Evolutionary conservation across 2,329 filamentous ascomycete species (phyloP), one percentile per base, ranked within the genome.

Genomic region (Diaporthe australafricana): DNA sequence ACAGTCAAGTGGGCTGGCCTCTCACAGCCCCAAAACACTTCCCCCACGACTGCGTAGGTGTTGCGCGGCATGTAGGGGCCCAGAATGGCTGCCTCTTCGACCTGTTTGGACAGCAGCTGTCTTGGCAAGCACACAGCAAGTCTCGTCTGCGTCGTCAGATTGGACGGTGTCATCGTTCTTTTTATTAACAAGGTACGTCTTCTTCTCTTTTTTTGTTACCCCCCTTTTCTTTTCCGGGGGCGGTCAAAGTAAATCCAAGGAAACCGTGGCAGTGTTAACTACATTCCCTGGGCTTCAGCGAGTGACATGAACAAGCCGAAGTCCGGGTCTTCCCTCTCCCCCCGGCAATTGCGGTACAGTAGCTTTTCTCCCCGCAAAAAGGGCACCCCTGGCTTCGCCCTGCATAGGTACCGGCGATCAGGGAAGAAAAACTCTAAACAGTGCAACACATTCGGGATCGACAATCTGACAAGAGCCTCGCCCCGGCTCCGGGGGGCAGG

Each of bases 381-480:
- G 40, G n/a, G 45, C 32, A 69, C 53, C 67, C 67, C 67, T 60
- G 42, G 42, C 30, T 30, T n/a, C 60, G 60, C 60, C 60, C 60
- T 65, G 60, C 60, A 65, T 65, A 48, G 67, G 52, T 45, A 60
- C 53, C 53, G 67, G 67, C 53, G 52, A 60, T 57, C 67, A 69
- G 52, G 66, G 52, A 48, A 57, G 53, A 25, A 69, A 69, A 69
- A 62, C 52, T 69, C 67, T 69, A 69, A 69, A 69, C 38, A 69
- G 67, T 52, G 30, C 32, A 55, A 47, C 25, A 55, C 20, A 38
- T 47, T 68, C 48, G 66, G 60, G 60, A 65, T 65, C 60, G 60
- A 65, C 60, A 65, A 65, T 65, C 60, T 65, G 60, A 65, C 60
- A 65, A 65, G 60, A 65, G 60, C 60, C 60, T 65, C 60, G 60